phyloP scores from a whole-genome alignment of 805 yeast genomes.

The Wickerhamiella sorbophila region DNA sequence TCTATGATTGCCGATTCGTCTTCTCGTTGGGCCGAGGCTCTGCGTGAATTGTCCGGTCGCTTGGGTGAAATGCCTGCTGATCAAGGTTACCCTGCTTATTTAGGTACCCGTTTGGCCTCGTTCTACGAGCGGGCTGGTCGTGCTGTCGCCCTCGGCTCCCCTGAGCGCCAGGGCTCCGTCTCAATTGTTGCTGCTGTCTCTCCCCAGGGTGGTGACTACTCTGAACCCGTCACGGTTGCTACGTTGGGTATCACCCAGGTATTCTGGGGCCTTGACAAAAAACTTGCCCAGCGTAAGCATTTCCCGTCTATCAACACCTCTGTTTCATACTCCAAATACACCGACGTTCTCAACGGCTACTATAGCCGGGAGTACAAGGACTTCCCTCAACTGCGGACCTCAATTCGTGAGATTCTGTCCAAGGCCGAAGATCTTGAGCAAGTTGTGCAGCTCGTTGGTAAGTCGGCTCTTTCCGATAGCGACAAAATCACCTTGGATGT shows the following conservation, averaged over 20 bases:
- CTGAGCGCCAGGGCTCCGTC: conserved; percentile 92
- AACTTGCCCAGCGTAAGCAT: conserved; percentile 98
- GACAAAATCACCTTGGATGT: conserved; percentile 96
- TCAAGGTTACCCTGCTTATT: conserved; percentile 99
- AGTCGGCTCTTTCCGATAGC: conserved; percentile 89
- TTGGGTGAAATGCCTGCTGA: conserved; percentile 99
- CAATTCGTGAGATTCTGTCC: conserved; percentile 84
- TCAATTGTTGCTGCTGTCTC: conserved; percentile 99
- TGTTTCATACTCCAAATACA: conserved; percentile 93
- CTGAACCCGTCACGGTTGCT: conserved; percentile 97
- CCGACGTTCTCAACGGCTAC: conserved; percentile 69
- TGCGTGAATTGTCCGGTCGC: conserved; percentile 99
- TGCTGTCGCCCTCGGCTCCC: conserved; percentile 89
- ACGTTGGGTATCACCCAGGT: conserved; percentile 99
- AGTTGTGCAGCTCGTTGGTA: conserved; percentile 98
- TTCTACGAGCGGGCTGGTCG: conserved; percentile 99
- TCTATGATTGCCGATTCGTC: conserved; percentile 99
- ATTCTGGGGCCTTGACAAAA: conserved; percentile 99
- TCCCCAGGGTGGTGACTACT: conserved; percentile 99
- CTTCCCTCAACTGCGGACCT: conserved; percentile 79
- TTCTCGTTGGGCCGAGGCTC: conserved; percentile 99
- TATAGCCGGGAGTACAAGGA: conserved; percentile 81
- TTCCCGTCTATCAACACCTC: conserved; percentile 97
- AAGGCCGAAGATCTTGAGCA: conserved; percentile 98
- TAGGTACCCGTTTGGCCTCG: conserved; percentile 97